Evolutionary conservation across 2,329 filamentous ascomycete genomes (phyloP).

Genomic region (Colletotrichum sp.): DNA sequence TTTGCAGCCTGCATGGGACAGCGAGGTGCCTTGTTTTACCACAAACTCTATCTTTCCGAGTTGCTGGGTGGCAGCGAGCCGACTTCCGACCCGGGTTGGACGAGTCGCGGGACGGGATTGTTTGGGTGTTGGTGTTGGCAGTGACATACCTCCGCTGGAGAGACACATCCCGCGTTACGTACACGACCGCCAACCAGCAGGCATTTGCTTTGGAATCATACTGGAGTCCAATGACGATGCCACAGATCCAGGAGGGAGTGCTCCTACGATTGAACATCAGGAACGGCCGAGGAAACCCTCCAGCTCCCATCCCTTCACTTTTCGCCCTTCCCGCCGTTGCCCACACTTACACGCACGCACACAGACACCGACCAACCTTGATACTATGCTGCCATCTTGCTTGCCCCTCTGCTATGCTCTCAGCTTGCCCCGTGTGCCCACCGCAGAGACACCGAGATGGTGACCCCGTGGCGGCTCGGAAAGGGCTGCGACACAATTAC

Average conservation of each 20-base stretch:
- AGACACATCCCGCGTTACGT: not conserved
- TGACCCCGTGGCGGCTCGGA: not conserved
- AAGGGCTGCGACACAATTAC: not conserved
- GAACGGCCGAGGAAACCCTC: not conserved
- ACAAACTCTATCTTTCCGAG: constrained; percentile 19
- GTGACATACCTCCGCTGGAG: not conserved
- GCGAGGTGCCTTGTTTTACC: constrained; percentile 19
- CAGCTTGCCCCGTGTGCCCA: not conserved
- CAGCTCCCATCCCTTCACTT: constrained; percentile 8
- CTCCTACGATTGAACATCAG: not conserved
- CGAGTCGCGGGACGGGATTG: constrained; percentile 8
- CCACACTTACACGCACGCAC: not conserved
- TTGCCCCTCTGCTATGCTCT: not conserved
- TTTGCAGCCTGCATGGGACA: constrained; percentile 9
- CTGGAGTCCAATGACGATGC: not conserved
- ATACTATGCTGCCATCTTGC: not conserved
- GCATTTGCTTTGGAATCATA: not conserved
- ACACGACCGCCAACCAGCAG: not conserved
- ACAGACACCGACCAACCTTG: not conserved
- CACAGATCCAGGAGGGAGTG: not conserved
- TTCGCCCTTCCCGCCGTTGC: constrained; percentile 8
- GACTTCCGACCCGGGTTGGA: constrained; percentile 17
- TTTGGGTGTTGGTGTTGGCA: not conserved
- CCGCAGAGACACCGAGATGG: not conserved
- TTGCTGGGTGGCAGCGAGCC: constrained; percentile 12